Percentiles rank a stretch among this genome's conserved stretches.
These are phyloP conservation scores for Lycium ferocissimum DNA, from an alignment of 257 asterid genomes.

Conservation along the genomic window DNA sequence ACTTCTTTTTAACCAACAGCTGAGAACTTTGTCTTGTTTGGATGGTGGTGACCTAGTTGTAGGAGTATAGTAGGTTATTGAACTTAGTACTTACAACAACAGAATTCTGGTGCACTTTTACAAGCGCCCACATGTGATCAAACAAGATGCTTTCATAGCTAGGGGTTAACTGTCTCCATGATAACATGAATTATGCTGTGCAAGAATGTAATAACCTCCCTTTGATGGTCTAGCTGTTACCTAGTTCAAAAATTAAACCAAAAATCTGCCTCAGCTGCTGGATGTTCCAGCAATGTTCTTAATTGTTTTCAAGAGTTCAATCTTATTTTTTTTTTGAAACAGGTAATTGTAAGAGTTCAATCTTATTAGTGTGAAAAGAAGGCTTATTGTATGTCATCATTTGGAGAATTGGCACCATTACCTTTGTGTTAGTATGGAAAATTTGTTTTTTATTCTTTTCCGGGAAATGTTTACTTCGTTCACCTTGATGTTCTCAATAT, in stretches of 20 bases:
- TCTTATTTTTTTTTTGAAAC: not conserved
- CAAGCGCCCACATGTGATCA: not conserved
- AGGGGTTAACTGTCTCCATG: conserved; percentile 2
- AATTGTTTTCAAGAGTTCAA: not conserved
- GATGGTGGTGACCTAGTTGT: conserved; percentile 14
- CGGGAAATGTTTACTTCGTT: not conserved
- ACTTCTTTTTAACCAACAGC: conserved; percentile 12
- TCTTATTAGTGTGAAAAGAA: not conserved
- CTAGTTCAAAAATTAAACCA: not conserved
- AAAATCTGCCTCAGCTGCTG: conserved; percentile 25
- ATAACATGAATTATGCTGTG: not conserved
- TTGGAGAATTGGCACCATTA: conserved; percentile 19
- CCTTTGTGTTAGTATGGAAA: not conserved
- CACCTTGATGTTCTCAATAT: conserved; percentile 4
- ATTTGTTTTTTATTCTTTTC: not conserved
- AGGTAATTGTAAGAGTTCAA: not conserved
- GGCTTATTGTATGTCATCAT: not conserved
- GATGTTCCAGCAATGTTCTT: not conserved
- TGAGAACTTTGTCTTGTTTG: not conserved
- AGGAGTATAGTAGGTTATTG: not conserved
- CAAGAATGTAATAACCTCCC: conserved; percentile 10
- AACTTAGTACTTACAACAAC: conserved; percentile 14
- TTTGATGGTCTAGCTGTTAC: conserved; percentile 21
- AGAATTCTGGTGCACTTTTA: not conserved
- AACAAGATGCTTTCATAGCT: conserved; percentile 5